phyloP scores from a whole-genome alignment of 331 rosid species.

The Erythrophleum ivorense region DNA sequence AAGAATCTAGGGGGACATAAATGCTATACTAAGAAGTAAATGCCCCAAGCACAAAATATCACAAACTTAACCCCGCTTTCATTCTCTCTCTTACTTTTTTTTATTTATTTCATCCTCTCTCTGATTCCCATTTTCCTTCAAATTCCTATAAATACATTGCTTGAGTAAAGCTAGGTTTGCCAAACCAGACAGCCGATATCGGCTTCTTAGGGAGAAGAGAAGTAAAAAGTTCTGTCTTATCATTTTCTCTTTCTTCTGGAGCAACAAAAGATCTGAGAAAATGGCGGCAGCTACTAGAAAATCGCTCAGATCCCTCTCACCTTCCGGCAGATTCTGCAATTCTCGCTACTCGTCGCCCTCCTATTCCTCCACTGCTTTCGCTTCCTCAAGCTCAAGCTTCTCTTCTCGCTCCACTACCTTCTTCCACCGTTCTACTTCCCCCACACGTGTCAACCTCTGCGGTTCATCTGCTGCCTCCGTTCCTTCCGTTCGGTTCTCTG shows the following conservation, averaged over 20 bases:
- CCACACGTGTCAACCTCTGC: slow-evolving; percentile 65
- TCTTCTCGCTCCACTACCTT: slow-evolving; percentile 50
- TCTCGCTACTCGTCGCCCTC: slow-evolving; percentile 39
- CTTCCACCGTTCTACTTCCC: slow-evolving; percentile 57
- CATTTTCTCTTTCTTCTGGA: not conserved
- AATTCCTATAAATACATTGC: slow-evolving; percentile 67
- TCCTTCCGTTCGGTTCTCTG: slow-evolving; percentile 58
- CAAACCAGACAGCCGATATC: slow-evolving; percentile 60
- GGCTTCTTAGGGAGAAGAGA: slow-evolving; percentile 18
- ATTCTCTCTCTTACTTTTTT: not conserved
- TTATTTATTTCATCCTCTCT: not conserved
- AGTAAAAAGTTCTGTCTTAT: not conserved
- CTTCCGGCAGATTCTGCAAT: slow-evolving; percentile 61
- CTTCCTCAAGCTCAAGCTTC: slow-evolving; percentile 69
- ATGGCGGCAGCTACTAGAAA: slow-evolving; percentile 82
- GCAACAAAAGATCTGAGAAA: not conserved
- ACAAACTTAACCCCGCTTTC: slow-evolving; percentile 6
- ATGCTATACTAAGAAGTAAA: slow-evolving; percentile 25
- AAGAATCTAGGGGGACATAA: slow-evolving; percentile 2
- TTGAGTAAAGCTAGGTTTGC: slow-evolving; percentile 89
- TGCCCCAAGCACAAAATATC: slow-evolving; percentile 34
- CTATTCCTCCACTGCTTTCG: slow-evolving; percentile 60
- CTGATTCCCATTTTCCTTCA: not conserved
- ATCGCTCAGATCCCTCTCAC: slow-evolving; percentile 66
- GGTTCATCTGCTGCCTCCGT: slow-evolving; percentile 61